Evolutionary conservation across 441 rosid genomes (phyloP).

Genomic region (Viola pubescens): DNA sequence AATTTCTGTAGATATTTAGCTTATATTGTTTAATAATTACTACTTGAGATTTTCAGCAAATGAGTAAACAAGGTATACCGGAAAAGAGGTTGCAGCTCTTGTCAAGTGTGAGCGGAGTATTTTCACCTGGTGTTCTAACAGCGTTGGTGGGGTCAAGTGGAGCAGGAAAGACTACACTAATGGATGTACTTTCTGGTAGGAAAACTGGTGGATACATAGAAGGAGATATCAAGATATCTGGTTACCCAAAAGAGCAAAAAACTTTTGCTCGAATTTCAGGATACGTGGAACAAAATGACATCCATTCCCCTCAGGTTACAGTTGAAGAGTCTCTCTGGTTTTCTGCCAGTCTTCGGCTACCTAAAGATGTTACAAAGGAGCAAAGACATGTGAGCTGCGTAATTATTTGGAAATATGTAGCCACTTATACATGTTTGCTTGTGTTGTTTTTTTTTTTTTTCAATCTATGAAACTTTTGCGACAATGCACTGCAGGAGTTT

Average conservation of each 20-base stretch:
- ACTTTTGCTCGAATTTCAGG: slow-evolving; percentile 93
- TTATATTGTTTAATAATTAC: slow-evolving; percentile 2
- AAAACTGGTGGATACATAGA: slow-evolving; percentile 91
- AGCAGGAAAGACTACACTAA: slow-evolving; percentile 92
- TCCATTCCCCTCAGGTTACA: slow-evolving; percentile 95
- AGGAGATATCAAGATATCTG: slow-evolving; percentile 81
- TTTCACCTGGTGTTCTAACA: slow-evolving; percentile 88
- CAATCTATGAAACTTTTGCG: slow-evolving; percentile 8
- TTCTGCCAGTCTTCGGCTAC: slow-evolving; percentile 80
- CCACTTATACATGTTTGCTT: neutral
- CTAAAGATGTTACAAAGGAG: slow-evolving; percentile 62
- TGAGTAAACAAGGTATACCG: slow-evolving; percentile 60
- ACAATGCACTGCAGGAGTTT: slow-evolving; percentile 50
- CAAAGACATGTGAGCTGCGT: slow-evolving; percentile 45
- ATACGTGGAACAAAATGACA: slow-evolving; percentile 91
- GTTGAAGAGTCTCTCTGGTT: slow-evolving; percentile 90
- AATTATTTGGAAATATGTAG: neutral
- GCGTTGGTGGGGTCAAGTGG: slow-evolving; percentile 97
- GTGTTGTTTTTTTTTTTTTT: slow-evolving; percentile 5
- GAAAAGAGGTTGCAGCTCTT: slow-evolving; percentile 68
- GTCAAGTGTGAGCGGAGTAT: slow-evolving; percentile 77
- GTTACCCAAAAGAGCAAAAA: slow-evolving; percentile 62
- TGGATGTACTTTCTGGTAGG: slow-evolving; percentile 98
- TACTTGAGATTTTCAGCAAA: slow-evolving; percentile 43
- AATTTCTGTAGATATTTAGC: neutral